These are phyloP conservation scores for Psilocybe subaeruginosa DNA, from an alignment of 768 basidiomycete species.

Conservation along the genomic window DNA sequence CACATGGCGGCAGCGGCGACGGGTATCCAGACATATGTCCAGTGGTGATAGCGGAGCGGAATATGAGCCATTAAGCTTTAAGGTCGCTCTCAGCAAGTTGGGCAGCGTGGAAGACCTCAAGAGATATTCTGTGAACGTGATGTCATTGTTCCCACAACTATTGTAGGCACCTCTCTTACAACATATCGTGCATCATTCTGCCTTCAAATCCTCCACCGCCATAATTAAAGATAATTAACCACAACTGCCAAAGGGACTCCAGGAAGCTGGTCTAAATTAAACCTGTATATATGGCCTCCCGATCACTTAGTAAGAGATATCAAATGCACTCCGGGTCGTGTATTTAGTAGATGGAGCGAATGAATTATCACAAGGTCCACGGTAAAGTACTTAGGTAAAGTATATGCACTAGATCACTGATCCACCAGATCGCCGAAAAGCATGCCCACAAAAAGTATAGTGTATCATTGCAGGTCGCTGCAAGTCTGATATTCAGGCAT, in stretches of 20 bases:
- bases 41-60: slow-evolving; percentile 44
- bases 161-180: background rate
- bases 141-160: slow-evolving; percentile 3
- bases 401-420: background rate
- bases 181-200: background rate
- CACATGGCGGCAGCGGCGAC: slow-evolving; percentile 62
- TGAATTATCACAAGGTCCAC: background rate
- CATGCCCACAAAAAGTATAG: background rate
- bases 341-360: too few species aligned
- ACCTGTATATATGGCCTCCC: background rate
- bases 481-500: too few species aligned
- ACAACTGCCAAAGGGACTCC: background rate
- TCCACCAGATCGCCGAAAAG: background rate
- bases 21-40: slow-evolving; percentile 70
- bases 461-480: too few species aligned
- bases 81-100: background rate
- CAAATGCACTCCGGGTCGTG: too few species aligned
- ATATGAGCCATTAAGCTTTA: slow-evolving; percentile 12
- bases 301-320: background rate
- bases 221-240: background rate
- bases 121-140: background rate
- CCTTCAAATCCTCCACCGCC: background rate
- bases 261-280: background rate
- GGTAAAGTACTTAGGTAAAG: background rate
- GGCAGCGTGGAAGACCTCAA: background rate